These are phyloP conservation scores for Colletotrichum sp. DNA, from an alignment of 2,329 filamentous ascomycete genomes.

Conservation along the genomic window DNA sequence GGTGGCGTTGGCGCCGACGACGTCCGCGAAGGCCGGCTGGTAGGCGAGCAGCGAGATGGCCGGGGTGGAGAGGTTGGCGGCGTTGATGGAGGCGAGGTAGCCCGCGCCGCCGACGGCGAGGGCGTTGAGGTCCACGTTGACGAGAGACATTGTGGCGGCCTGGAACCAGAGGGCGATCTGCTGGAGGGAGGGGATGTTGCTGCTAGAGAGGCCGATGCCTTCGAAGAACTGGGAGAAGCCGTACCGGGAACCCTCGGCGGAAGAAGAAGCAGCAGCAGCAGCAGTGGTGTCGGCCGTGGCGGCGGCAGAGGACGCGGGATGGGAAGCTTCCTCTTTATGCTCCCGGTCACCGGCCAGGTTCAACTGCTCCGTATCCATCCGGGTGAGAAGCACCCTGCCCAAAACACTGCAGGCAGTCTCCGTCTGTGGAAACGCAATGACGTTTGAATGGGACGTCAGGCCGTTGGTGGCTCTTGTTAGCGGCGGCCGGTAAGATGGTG, in stretches of 20 bases:
- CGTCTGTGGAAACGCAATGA: background rate
- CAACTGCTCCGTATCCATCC: slow-evolving; percentile 1
- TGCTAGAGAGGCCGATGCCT: background rate
- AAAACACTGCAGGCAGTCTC: background rate
- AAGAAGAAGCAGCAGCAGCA: slow-evolving; percentile 32
- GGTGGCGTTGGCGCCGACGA: slow-evolving; percentile 14
- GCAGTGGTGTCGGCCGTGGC: background rate
- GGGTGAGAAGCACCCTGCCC: background rate
- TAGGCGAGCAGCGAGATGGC: slow-evolving; percentile 17
- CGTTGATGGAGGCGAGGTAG: slow-evolving; percentile 19
- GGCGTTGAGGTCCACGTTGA: slow-evolving; percentile 15
- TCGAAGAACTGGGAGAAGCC: slow-evolving; percentile 16
- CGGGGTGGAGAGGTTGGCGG: slow-evolving; percentile 4
- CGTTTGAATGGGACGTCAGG: background rate
- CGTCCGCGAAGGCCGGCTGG: slow-evolving; percentile 6
- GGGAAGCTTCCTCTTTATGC: slow-evolving; percentile 6
- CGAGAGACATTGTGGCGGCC: slow-evolving; percentile 8
- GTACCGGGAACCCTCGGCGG: slow-evolving; percentile 12
- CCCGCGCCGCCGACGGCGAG: slow-evolving; percentile 17
- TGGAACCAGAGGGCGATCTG: slow-evolving; percentile 5
- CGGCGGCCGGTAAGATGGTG: background rate
- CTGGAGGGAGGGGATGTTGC: background rate
- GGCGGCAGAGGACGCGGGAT: slow-evolving; percentile 35
- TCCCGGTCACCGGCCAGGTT: background rate
- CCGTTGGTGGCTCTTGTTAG: background rate